Base-by-base conservation (phyloP, 148 eudicot species). In the Rhododendron vialii region DNA sequence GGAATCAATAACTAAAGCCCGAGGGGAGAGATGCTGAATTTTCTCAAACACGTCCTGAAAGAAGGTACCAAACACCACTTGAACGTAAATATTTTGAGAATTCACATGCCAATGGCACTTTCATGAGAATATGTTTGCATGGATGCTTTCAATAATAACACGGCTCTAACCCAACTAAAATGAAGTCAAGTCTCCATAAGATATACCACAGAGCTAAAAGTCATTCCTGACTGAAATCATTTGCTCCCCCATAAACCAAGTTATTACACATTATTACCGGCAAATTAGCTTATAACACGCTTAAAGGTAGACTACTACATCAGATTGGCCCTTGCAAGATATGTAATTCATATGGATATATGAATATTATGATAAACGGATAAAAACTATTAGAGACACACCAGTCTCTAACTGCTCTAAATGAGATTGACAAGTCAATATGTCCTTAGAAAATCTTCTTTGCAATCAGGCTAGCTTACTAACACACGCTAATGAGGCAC, bases 1-100 rank as follows among this genome's bases (percentile, higher is more conserved):
- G 74, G 99, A 98, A 88, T 98, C 99, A 69, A 98, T 81, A 81
- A 98, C 82, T 88, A 98, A 83, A 89, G 96, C 98, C 87, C 96
- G 94, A 47, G 95, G 95, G 45, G 90, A 89, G 69, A 95, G 93
- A 84, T 8, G 83, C 78, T 91, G 93, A 88, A 92, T 89, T 87
- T 95, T 94, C 82, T 88, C 90, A 84, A 98, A 84, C 78, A 98
- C 95, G 74, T 98, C 99, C 99, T 97, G 89, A 53, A 87, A 26
- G 73, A 75, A 83, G 48, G 63, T 28, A 55, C 41, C 45, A 82
- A 86, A 59, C 41, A 86, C 63, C n/a, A 15, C 35, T 55, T 13
- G 13, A 10, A 33, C 77, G 85, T 36, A 78, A 43, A 82, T 83
- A 53, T 55, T 83, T 63, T 18, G 24, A n/a, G 75, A 24, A 65